These are phyloP conservation scores for Eustoma russellianum DNA, from an alignment of 257 asterid species.

Conservation along the genomic window DNA sequence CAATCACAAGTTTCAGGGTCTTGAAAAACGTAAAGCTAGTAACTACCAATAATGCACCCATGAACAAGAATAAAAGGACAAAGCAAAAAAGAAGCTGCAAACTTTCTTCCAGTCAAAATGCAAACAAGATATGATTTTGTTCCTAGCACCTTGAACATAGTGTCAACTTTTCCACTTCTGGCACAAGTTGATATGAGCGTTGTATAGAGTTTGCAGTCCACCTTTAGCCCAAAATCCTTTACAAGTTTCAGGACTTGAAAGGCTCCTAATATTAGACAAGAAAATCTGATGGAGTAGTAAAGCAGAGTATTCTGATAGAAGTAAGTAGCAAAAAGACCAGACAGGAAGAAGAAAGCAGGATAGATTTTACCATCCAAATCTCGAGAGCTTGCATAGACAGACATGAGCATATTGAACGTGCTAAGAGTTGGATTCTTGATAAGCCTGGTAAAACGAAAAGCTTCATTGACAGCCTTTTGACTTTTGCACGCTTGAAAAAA, in stretches of 20 bases:
- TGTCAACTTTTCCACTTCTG: constrained; percentile 91
- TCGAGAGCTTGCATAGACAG: constrained; percentile 81
- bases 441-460: constrained; percentile 68
- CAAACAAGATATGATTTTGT: not conserved
- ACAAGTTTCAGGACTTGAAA: constrained; percentile 64
- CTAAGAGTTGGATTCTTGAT: constrained; percentile 82
- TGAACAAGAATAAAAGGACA: no score
- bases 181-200: constrained; percentile 94
- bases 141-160: constrained; percentile 70
- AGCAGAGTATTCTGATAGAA: not conserved
- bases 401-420: constrained; percentile 95
- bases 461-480: constrained; percentile 77
- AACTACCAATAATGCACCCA: no score
- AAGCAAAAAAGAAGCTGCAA: no score
- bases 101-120: not conserved
- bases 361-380: constrained; percentile 57
- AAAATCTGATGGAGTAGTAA: constrained; percentile 3
- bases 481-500: constrained; percentile 71
- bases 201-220: constrained; percentile 96
- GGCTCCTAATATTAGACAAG: constrained; percentile 53
- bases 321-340: not conserved
- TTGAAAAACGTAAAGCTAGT: no score
- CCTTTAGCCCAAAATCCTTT: constrained; percentile 53
- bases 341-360: constrained; percentile 1
- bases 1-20: no score